Evolutionary conservation across 2,329 filamentous ascomycete species (phyloP), one percentile per base, ranked within the genome.

Genomic region (Botrytis sinoallii): DNA sequence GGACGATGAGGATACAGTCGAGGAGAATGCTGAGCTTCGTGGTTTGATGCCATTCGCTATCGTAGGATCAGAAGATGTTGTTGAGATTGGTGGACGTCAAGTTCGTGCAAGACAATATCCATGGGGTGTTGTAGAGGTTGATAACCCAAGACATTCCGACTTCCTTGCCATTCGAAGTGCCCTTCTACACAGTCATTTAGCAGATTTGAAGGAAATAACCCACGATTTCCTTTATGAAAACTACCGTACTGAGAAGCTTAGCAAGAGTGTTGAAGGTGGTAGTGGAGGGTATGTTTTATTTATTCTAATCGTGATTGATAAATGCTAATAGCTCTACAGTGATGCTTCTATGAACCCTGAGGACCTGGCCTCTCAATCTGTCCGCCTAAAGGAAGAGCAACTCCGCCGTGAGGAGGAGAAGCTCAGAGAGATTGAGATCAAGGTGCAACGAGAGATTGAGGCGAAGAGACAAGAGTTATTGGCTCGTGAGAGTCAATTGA

Each of bases 201-300:
- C 96, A 75, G 96, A 99, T 84, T 86, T 99, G 81, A 99, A 99
- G 91, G 96, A 99, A 85, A 99, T 99, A 82, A 99, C 96, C 70
- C 96, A 99, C 85, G 96, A 99, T 85, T 99, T 99, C 91, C 87
- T 99, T 77, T 99, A 99, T 86, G 96, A 99, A 84, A 99, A 99
- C 87, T 99, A 99, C 89, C 94, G 96, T 94, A 99, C 96, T 82
- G 96, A 99, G 93, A 98, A 98, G 88, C 93, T 99, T 81, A 97
- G 93, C 88, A 99, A 98, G 93, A 98, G 94, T 83, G 96, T 99
- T 79, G 95, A 98, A 82, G 93, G 93, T 83, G 93, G 93, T 85
- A 88, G 90, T 85, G 89, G 90, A 89, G 90, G 90, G 94, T 97
- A 93, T 80, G 94, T 94, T 75, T 75, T 65, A 14, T 44, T 25